Evolutionary conservation across 805 yeast genomes (phyloP).

Genomic region (Helenozyma baotianmanensis): DNA sequence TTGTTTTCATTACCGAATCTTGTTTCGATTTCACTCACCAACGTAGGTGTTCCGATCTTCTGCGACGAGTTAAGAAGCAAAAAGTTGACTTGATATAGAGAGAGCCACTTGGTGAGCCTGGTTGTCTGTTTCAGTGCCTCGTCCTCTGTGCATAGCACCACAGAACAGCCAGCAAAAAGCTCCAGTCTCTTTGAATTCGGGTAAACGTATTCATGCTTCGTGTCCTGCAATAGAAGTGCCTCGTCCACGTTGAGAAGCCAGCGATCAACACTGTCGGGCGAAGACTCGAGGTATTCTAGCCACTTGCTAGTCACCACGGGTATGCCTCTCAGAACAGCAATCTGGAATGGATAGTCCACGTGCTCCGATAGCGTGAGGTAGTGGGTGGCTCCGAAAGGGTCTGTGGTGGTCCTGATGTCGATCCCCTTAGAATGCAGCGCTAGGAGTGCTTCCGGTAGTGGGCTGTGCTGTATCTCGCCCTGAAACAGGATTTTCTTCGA

Average conservation of each 20-base stretch:
- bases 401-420: constrained; percentile 18
- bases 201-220: constrained; percentile 4
- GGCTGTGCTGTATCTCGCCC: constrained; percentile 11
- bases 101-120: constrained; percentile 12
- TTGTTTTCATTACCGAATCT: not conserved
- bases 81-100: no score
- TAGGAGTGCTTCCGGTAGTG: constrained; percentile 6
- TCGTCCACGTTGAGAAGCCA: constrained; percentile 21
- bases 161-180: constrained; percentile 12
- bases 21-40: constrained; percentile 1
- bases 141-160: constrained; percentile 5
- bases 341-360: constrained; percentile 12
- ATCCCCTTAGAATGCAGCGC: constrained; percentile 8
- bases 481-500: constrained; percentile 11
- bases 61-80: not conserved
- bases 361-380: constrained; percentile 14
- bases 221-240: constrained; percentile 13
- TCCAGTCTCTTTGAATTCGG: constrained; percentile 12
- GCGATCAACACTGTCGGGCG: constrained; percentile 9
- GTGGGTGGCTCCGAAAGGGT: constrained; percentile 20
- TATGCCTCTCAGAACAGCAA: constrained; percentile 25
- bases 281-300: constrained; percentile 15
- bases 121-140: constrained; percentile 3
- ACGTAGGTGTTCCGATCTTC: not conserved
- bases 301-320: constrained; percentile 26